A percentile compares a stretch with the other conserved stretches of the same genome.
Evolutionary conservation across 176 grass and related monocot genomes (phyloP).

Genomic region (Cymbopogon citratus): DNA sequence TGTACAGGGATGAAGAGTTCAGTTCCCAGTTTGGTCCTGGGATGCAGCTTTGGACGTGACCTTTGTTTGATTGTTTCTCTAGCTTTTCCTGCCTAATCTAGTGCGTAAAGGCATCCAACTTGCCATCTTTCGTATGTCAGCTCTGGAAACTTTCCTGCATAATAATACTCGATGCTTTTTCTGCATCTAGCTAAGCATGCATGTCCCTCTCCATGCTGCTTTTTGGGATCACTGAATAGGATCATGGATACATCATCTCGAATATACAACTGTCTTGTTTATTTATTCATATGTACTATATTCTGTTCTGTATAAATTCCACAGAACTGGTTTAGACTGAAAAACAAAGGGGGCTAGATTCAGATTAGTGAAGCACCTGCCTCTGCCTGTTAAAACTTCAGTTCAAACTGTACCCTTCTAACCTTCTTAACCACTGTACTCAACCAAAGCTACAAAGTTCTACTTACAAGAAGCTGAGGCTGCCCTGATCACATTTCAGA

Average conservation of each 20-base stretch:
- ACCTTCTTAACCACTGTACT: not conserved
- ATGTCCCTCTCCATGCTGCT: not conserved
- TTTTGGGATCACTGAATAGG: not conserved
- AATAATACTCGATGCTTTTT: conserved; percentile 13
- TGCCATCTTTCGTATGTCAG: conserved; percentile 30
- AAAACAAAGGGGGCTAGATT: conserved; percentile 1
- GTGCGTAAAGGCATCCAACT: not conserved
- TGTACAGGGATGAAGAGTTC: conserved; percentile 19
- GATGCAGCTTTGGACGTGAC: conserved; percentile 18
- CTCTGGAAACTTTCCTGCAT: conserved; percentile 16
- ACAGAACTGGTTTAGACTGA: not conserved
- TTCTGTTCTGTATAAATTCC: not conserved
- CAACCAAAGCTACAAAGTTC: not conserved
- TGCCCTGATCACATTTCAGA: not conserved
- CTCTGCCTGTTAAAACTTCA: not conserved
- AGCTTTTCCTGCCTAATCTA: conserved; percentile 28
- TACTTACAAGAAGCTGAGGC: conserved; percentile 1
- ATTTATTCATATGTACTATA: not conserved
- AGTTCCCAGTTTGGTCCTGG: conserved; percentile 22
- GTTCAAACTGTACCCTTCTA: not conserved
- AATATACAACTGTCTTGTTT: not conserved
- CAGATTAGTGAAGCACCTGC: not conserved
- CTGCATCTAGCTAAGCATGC: conserved; percentile 13
- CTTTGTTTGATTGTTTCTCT: not conserved
- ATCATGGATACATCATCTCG: not conserved